A percentile compares a stretch with the other conserved stretches of the same genome.
Evolutionary conservation across 1,139 yeast species (phyloP).

Genomic region (Saccharomyces hybrid): DNA sequence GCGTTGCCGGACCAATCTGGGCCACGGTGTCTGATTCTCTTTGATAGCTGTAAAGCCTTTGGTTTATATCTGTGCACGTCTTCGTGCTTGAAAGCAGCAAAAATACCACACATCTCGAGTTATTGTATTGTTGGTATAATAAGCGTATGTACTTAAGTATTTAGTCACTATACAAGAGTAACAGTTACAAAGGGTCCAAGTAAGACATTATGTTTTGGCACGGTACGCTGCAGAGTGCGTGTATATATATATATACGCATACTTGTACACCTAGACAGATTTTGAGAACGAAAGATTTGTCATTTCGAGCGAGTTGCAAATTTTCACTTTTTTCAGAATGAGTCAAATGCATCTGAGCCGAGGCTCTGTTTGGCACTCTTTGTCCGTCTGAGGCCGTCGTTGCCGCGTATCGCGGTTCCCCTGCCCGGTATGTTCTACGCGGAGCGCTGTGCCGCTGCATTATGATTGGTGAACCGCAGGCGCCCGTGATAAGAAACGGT

Average conservation of each 20-base stretch:
- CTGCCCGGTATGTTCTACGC: neutral
- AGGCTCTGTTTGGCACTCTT: neutral
- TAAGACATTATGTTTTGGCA: neutral
- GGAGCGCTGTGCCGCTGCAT: neutral
- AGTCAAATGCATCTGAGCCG: neutral
- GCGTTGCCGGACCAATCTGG: slow-evolving; percentile 98
- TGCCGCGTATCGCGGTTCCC: neutral
- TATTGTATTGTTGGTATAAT: neutral
- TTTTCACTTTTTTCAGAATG: neutral
- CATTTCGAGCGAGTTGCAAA: neutral
- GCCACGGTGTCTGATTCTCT: slow-evolving; percentile 94
- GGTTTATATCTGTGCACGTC: slow-evolving; percentile 75
- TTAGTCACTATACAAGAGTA: neutral
- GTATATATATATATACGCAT: neutral
- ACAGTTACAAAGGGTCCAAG: neutral
- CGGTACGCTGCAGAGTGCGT: neutral
- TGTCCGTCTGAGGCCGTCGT: neutral
- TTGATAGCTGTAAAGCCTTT: slow-evolving; percentile 80
- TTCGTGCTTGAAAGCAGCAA: slow-evolving; percentile 79
- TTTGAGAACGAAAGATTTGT: neutral
- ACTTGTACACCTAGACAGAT: neutral
- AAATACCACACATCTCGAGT: slow-evolving; percentile 84
- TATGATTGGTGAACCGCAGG: neutral
- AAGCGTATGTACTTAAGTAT: neutral
- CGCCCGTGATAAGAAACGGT: neutral